Evolutionary conservation across 108 stramenopile species (phyloP).

Genomic region (Fragilaria crotonensis): DNA sequence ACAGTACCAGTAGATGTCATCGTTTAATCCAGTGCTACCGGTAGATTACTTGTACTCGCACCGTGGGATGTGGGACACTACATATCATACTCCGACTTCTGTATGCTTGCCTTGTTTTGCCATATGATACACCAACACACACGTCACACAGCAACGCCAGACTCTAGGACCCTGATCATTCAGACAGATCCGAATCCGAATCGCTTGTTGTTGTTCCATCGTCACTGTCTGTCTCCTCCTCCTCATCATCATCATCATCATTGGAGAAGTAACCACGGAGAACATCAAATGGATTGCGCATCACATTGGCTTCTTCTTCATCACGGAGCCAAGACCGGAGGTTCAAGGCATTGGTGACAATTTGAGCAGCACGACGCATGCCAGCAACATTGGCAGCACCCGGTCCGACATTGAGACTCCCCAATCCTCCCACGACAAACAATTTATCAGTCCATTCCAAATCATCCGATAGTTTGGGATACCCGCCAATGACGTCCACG

Average conservation of each 20-base stretch:
- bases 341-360: constrained; percentile 40
- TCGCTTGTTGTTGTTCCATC: no score
- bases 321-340: constrained; percentile 43
- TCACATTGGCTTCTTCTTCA: constrained; percentile 9
- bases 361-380: constrained; percentile 46
- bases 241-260: not conserved
- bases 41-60: not conserved
- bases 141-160: no score
- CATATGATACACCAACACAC: no score
- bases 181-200: no score
- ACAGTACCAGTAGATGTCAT: not conserved
- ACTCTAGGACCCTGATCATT: not conserved
- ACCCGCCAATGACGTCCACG: constrained; percentile 32
- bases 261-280: no score
- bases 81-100: no score
- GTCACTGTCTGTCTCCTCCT: not conserved
- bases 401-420: constrained; percentile 49
- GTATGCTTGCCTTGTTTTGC: no score
- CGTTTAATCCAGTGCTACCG: not conserved
- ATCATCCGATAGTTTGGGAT: constrained; percentile 46
- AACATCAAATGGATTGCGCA: constrained; percentile 31
- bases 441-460: constrained; percentile 33
- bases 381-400: constrained; percentile 72
- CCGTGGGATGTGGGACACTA: no score
- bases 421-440: constrained; percentile 55